These are phyloP conservation scores for Skeletonema marinoi DNA, from an alignment of 108 stramenopile species.

Conservation along the genomic window DNA sequence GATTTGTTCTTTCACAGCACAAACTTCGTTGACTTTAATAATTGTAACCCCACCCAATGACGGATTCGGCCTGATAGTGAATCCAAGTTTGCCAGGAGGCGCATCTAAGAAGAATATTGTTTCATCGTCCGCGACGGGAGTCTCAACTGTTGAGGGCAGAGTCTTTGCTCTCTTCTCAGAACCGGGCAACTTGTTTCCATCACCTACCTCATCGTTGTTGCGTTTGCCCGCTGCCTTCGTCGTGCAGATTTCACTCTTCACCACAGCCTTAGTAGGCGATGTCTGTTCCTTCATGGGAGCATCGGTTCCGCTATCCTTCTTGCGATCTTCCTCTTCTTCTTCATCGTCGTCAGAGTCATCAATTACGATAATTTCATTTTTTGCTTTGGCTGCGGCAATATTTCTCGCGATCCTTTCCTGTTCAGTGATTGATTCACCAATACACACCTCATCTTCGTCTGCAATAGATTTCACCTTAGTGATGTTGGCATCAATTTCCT, in stretches of 20 bases:
- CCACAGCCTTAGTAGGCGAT: not conserved
- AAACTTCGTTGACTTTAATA: not conserved
- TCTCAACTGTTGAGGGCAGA: not conserved
- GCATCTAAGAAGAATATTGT: not conserved
- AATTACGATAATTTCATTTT: constrained; percentile 27
- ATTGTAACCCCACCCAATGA: not conserved
- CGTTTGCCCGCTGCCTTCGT: not conserved
- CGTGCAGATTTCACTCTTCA: not conserved
- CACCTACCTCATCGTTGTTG: not conserved
- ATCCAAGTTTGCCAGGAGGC: not conserved
- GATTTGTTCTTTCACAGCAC: not conserved
- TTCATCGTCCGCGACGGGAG: not conserved
- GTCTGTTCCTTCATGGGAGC: not conserved
- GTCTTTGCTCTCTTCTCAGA: not conserved
- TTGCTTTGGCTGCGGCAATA: constrained; percentile 12
- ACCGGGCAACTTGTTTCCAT: not conserved
- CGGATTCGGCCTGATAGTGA: not conserved
- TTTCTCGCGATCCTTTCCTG: constrained; percentile 8
- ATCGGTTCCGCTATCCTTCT: not conserved
- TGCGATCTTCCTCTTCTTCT: not conserved
- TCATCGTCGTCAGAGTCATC: constrained; percentile 19
- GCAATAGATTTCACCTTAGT: not conserved
- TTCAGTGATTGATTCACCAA: constrained; percentile 16
- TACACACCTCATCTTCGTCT: constrained; percentile 10
- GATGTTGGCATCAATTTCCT: constrained; percentile 9